These are phyloP conservation scores for Puccinia hordei DNA, from an alignment of 1,284 basidiomycete species.

Conservation along the genomic window DNA sequence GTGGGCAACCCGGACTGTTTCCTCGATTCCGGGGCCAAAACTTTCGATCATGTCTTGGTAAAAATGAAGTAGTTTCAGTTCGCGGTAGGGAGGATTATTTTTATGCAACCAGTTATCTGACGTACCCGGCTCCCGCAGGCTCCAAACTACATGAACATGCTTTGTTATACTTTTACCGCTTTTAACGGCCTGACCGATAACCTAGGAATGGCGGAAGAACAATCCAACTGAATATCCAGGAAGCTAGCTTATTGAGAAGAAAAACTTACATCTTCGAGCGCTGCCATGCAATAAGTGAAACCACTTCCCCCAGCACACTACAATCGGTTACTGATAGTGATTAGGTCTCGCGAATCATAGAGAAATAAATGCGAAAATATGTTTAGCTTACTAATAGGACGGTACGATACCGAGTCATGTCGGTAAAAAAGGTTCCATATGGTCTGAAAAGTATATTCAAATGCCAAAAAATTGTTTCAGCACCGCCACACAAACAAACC, in stretches of 20 bases:
- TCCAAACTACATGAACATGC: conserved; percentile 29
- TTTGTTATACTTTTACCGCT: neutral
- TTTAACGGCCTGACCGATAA: conserved; percentile 27
- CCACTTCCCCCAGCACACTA: conserved; percentile 49
- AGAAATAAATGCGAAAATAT: neutral
- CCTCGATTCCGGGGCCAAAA: conserved; percentile 6
- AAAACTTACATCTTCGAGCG: conserved; percentile 38
- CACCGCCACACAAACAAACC: neutral
- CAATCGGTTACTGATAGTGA: neutral
- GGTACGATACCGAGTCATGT: conserved; percentile 28
- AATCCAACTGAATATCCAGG: neutral
- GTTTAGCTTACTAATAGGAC: conserved; percentile 25
- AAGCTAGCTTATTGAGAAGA: neutral
- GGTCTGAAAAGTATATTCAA: conserved; percentile 23
- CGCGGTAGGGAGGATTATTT: neutral
- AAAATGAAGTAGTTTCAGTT: neutral
- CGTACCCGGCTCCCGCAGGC: conserved; percentile 29
- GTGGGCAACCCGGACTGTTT: conserved; percentile 21
- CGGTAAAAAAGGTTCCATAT: conserved; percentile 35
- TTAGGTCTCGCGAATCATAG: neutral
- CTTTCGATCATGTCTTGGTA: conserved; percentile 18
- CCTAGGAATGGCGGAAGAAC: neutral
- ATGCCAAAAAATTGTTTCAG: neutral
- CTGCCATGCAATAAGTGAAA: conserved; percentile 47
- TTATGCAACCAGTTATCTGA: neutral